phyloP scores from a whole-genome alignment of 2,329 filamentous ascomycete genomes.

The Fusarium continuum region DNA sequence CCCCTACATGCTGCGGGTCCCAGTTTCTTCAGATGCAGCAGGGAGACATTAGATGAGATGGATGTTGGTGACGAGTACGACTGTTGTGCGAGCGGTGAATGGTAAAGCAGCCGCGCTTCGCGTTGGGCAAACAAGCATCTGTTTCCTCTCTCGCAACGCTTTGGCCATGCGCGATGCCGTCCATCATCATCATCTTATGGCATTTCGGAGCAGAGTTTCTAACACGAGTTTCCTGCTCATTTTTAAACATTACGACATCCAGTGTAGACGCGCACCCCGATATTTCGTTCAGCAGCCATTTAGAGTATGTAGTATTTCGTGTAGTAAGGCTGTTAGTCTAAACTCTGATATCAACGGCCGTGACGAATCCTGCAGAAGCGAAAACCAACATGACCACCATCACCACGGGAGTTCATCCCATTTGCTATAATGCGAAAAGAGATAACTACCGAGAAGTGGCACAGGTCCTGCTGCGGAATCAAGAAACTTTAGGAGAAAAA shows the following conservation, averaged over 20 bases:
- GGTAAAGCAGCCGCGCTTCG: constrained; percentile 28
- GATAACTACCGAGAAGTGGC: constrained; percentile 26
- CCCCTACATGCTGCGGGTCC: neutral
- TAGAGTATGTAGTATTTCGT: constrained; percentile 7
- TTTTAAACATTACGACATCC: neutral
- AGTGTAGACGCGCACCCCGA: neutral
- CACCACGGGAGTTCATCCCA: neutral
- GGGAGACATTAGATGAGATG: neutral
- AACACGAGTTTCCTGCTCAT: neutral
- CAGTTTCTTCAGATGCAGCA: neutral
- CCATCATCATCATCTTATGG: neutral
- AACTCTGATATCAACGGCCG: constrained; percentile 12
- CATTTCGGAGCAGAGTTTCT: neutral
- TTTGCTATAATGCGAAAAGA: constrained; percentile 28
- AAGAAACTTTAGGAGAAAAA: neutral
- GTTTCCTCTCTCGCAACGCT: constrained; percentile 6
- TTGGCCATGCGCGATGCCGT: neutral
- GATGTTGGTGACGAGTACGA: constrained; percentile 7
- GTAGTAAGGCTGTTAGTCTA: constrained; percentile 15
- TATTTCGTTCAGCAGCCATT: neutral
- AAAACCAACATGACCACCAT: neutral
- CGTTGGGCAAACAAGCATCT: neutral
- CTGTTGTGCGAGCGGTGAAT: neutral
- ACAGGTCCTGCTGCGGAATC: neutral
- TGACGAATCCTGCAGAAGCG: neutral